phyloP scores from a whole-genome alignment of 352 stramenopile genomes.

The Pythium utonaiense region DNA sequence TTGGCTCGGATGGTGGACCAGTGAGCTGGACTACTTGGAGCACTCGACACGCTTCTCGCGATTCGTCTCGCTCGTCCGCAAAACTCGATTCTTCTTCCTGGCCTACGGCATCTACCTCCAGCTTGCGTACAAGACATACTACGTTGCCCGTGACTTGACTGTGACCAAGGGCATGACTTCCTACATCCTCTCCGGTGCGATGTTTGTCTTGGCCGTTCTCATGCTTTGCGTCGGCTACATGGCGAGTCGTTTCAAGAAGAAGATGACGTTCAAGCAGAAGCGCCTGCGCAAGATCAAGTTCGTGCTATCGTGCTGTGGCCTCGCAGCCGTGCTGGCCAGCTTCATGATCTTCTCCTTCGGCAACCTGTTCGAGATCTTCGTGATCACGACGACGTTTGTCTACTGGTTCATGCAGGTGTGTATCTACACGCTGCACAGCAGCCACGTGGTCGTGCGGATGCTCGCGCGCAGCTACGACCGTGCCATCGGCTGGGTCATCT shows the following conservation, averaged over 20 bases:
- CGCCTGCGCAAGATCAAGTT: constrained; percentile 39
- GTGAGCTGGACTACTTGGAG: constrained; percentile 76
- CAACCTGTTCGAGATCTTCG: constrained; percentile 29
- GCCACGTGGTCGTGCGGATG: constrained; percentile 26
- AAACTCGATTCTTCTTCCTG: constrained; percentile 70
- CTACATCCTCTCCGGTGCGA: constrained; percentile 22
- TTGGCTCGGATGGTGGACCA: constrained; percentile 84
- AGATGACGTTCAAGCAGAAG: constrained; percentile 38
- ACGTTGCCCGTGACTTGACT: constrained; percentile 7
- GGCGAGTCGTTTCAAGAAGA: constrained; percentile 32
- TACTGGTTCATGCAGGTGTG: constrained; percentile 38
- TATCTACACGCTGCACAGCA: constrained; percentile 26
- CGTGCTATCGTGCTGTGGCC: constrained; percentile 21
- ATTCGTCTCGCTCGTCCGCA: constrained; percentile 66
- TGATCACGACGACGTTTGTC: constrained; percentile 21
- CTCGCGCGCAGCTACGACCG: constrained; percentile 29
- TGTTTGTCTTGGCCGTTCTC: constrained; percentile 27
- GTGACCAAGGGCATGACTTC: constrained; percentile 14
- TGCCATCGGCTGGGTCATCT: constrained; percentile 32
- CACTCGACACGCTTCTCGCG: constrained; percentile 61
- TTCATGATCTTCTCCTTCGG: constrained; percentile 28
- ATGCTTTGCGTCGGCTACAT: constrained; percentile 31
- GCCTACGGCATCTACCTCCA: constrained; percentile 78
- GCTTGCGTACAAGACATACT: constrained; percentile 42
- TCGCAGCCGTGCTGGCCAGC: constrained; percentile 23